Percentiles rank a stretch among this genome's conserved stretches.
Conservation (phyloP, 768 basidiomycete genomes). For the Roridomyces roridus region DNA sequence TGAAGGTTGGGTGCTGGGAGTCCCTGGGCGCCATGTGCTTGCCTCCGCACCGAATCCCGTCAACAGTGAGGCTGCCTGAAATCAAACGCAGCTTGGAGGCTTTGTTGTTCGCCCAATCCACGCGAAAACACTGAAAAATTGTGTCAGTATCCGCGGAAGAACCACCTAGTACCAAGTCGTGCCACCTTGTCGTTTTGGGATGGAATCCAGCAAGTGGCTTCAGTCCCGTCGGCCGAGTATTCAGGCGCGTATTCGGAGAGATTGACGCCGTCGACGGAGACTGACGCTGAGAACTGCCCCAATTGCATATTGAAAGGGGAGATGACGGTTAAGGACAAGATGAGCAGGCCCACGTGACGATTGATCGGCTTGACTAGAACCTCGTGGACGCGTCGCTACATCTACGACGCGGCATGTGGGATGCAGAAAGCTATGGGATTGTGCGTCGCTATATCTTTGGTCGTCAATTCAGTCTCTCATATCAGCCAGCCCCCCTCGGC, state of each 20-base stretch:
- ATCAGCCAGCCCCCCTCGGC: too few species aligned
- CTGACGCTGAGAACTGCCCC: neutral
- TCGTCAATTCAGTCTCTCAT: too few species aligned
- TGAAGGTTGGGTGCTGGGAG: too few species aligned
- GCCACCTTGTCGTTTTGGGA: constrained; percentile 8
- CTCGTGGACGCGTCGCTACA: too few species aligned
- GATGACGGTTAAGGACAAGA: neutral
- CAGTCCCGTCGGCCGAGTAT: constrained; percentile 5
- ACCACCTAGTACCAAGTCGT: too few species aligned
- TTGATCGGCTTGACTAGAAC: too few species aligned
- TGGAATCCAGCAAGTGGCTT: constrained; percentile 13
- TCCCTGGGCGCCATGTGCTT: neutral
- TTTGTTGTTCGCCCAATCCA: neutral
- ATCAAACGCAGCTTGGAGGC: neutral
- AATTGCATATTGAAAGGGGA: neutral
- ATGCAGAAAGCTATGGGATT: too few species aligned
- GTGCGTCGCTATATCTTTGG: too few species aligned
- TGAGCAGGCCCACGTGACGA: too few species aligned
- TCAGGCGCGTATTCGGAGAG: neutral
- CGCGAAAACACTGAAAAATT: neutral
- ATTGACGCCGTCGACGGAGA: constrained; percentile 6
- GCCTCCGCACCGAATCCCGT: constrained; percentile 9
- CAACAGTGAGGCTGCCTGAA: neutral
- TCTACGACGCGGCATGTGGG: too few species aligned
- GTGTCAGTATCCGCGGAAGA: too few species aligned